Evolutionary conservation across 106 monocot species (phyloP).

Genomic region (Acanthochlamys bracteata): DNA sequence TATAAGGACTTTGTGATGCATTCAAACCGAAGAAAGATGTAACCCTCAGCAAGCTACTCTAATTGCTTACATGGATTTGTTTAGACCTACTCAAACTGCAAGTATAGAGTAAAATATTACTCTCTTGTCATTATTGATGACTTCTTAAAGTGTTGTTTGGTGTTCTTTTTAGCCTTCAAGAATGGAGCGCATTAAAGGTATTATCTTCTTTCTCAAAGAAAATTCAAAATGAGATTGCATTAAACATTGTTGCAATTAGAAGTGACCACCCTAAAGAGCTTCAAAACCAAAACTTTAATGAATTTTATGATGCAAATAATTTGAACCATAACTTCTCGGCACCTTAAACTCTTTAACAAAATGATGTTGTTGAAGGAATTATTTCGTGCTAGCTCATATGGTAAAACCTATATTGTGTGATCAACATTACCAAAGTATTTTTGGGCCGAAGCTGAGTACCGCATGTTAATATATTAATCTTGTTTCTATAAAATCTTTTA

Average conservation of each 20-base stretch:
- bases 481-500: not conserved
- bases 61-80: slow-evolving; percentile 3
- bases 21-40: slow-evolving; percentile 1
- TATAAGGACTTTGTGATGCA: not conserved
- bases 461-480: slow-evolving; percentile 5
- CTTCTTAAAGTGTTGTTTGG: not conserved
- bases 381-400: not conserved
- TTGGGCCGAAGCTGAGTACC: slow-evolving; percentile 9
- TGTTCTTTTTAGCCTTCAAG: not conserved
- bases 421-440: not conserved
- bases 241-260: not conserved
- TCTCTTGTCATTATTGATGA: not conserved
- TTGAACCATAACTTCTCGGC: no score
- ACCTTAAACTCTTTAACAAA: slow-evolving; percentile 2
- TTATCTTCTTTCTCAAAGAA: not conserved
- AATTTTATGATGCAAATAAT: not conserved
- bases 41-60: not conserved
- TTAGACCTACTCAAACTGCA: not conserved
- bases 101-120: not conserved
- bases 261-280: not conserved
- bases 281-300: not conserved
- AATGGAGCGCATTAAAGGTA: not conserved
- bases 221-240: no score
- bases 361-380: slow-evolving; percentile 4
- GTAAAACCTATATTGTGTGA: not conserved